These are phyloP conservation scores for Sporothrix schenckii DNA, from an alignment of 2,329 filamentous ascomycete species.

Conservation along the genomic window DNA sequence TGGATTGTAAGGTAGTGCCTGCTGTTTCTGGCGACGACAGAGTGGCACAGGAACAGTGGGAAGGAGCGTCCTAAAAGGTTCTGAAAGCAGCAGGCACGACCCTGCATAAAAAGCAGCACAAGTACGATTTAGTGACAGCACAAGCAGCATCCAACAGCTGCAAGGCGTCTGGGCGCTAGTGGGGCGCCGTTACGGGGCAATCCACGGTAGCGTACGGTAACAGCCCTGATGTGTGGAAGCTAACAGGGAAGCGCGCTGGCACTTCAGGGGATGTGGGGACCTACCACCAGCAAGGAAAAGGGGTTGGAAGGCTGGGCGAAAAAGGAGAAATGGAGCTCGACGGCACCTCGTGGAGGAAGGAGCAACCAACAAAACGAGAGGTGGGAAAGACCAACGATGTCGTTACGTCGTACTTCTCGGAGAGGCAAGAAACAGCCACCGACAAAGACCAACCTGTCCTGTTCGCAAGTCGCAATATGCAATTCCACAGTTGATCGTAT, in stretches of 20 bases:
- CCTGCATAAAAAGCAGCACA: background rate
- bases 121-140: background rate
- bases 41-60: background rate
- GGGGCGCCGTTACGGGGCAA: conserved; percentile 31
- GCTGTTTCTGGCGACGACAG: conserved; percentile 8
- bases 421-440: background rate
- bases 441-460: background rate
- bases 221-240: conserved; percentile 23
- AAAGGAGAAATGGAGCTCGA: background rate
- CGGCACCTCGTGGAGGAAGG: background rate
- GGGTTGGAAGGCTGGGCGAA: background rate
- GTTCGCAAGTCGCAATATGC: background rate
- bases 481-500: background rate
- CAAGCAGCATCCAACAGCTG: conserved; percentile 18
- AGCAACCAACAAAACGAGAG: background rate
- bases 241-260: background rate
- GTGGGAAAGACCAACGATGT: background rate
- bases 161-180: conserved; percentile 26
- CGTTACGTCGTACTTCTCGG: no score
- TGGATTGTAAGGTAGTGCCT: conserved; percentile 17
- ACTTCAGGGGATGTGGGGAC: conserved; percentile 28
- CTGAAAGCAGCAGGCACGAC: conserved; percentile 1
- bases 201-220: conserved; percentile 26
- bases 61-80: background rate
- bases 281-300: conserved; percentile 19